Base-by-base conservation (phyloP, 208 protist genomes). In the Trypanosoma melophagium region DNA sequence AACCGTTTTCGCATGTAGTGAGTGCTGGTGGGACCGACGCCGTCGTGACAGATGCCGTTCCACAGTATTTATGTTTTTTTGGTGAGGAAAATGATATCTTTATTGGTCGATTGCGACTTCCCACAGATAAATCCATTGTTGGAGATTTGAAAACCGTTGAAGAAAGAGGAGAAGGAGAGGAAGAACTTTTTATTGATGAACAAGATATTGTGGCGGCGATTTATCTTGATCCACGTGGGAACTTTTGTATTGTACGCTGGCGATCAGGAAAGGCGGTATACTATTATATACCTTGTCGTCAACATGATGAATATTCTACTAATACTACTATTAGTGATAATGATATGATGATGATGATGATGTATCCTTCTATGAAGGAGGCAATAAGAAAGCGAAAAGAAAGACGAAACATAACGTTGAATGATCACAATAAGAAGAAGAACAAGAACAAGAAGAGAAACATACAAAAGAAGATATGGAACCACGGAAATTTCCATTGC, bases 231-330 rank as follows among this genome's bases (percentile, higher is more conserved):
- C 73, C 77, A 7, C 62, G 69, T 14, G 84, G 77, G 0, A 72
- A 75, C 42, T 84, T 81, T 55, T 80, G 74, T 60, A 52, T 89
- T 21, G 52, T 89, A n/a, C 60, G 55, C 12, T 86, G 84, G 58
- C 49, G 28, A 10, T 86, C 77, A 2, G 78, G 77, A 42, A 75
- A 68, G 47, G 59, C 71, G 22, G 73, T 75, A 21, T 89, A 80
- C 64, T 72, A 68, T 22, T 73, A 78, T 58, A 76, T 89, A 38
- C 79, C 76, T 13, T 72, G 17, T 38, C 52, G 66, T 16, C 35
- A 59, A 22, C 41, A 38, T 21, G 31, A 35, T 38, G 28, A 21
- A 38, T 60, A 28, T 19, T 24, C 10, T 42, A 25, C 61, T 13
- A 38, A 53, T 38, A 38, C 42, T 38, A 24, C 28, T 45, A 31